Conservation (phyloP, 495 filamentous ascomycete species). For the Penicillium flavigenum region DNA sequence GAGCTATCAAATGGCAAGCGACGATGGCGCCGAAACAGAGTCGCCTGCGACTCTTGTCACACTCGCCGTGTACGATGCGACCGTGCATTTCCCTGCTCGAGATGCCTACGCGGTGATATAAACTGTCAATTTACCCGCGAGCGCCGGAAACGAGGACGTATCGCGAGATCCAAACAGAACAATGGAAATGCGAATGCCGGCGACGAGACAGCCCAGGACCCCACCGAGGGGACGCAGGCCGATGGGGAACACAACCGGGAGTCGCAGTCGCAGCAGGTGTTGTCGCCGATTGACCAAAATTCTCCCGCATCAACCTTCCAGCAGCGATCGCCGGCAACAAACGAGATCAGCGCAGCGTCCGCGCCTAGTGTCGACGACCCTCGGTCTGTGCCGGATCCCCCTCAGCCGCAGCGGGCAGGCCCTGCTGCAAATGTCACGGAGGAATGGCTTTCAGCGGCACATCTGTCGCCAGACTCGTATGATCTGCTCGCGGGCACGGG, state of each 20-base stretch:
- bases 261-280: slow-evolving; percentile 11
- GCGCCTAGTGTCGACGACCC: slow-evolving; percentile 38
- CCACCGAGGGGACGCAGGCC: slow-evolving; percentile 13
- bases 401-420: slow-evolving; percentile 18
- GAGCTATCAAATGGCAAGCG: slow-evolving; percentile 41
- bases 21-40: slow-evolving; percentile 48
- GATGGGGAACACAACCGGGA: slow-evolving; percentile 16
- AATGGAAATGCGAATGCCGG: not conserved
- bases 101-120: slow-evolving; percentile 45
- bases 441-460: slow-evolving; percentile 42
- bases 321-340: slow-evolving; percentile 35
- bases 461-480: slow-evolving; percentile 42
- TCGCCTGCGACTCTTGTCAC: slow-evolving; percentile 50
- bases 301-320: slow-evolving; percentile 33
- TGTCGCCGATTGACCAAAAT: slow-evolving; percentile 26
- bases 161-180: slow-evolving; percentile 34
- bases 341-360: slow-evolving; percentile 33
- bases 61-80: slow-evolving; percentile 50
- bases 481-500: slow-evolving; percentile 32
- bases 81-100: slow-evolving; percentile 48
- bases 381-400: slow-evolving; percentile 25
- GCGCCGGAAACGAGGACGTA: slow-evolving; percentile 46
- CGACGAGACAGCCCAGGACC: not conserved
- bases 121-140: slow-evolving; percentile 49
- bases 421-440: slow-evolving; percentile 31